Evolutionary conservation across 306 rosid species (phyloP), one percentile per base, ranked within the genome.

Genomic region (Mimosa bimucronata): DNA sequence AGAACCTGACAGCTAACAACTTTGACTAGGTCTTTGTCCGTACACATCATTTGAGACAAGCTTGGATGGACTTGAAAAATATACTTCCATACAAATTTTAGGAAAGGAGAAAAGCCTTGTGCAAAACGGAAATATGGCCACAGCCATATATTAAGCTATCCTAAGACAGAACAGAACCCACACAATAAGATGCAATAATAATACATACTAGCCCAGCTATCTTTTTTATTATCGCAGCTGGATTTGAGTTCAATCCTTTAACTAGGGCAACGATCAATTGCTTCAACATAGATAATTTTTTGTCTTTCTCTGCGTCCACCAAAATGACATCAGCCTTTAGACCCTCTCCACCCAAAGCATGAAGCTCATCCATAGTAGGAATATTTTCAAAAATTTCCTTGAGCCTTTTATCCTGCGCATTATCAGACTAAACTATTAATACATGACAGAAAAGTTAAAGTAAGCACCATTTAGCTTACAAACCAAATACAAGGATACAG

Each of bases 331-430:
- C 98, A 5, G 90, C 92, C 88, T 64, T 93, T 82, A 88, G 88
- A 86, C 98, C 97, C 66, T 90, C 97, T 57, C 75, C 90, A 46
- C 84, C 86, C 85, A 93, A 69, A 53, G 91, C 88, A 77, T 84
- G 96, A 86, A 95, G 94, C 81, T 95, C 97, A 1, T 91, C 98
- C 86, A 95, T 82, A 29, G 96, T 80, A 72, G 99, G 99, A 87
- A 95, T 85, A 73, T 85, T 84, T 79, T 91, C 90, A 80, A 88
- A 93, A 82, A 62, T 82, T 74, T 90, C 90, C 89, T 85, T 91
- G 69, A 95, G 94, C 83, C 93, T 87, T 88, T 91, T 91, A 78
- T 95, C 99, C 99, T 95, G 94, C 86, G 73, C 7, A 64, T 77
- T 38, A 67, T 70, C 80, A 53, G 74, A 81, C 77, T 73, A 58